Conservation (phyloP, 2,329 filamentous ascomycete genomes). For the Claviceps sp. region DNA sequence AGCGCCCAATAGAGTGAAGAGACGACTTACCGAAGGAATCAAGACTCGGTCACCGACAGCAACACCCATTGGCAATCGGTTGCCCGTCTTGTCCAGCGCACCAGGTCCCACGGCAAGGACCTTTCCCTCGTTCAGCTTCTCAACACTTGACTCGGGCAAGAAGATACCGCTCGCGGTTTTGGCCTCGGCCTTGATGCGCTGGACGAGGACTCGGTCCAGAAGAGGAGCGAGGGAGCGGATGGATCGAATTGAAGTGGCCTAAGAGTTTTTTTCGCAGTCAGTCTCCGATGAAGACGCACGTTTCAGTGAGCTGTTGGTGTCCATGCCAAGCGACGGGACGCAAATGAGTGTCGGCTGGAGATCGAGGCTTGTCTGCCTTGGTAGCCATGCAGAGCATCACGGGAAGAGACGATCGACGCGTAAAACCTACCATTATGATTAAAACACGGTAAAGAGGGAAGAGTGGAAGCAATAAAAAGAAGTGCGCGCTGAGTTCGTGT, state of each 20-base stretch:
- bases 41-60: constrained; percentile 77
- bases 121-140: constrained; percentile 96
- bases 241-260: constrained; percentile 73
- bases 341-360: not conserved
- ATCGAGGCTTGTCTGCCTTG: not conserved
- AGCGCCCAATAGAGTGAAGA: not conserved
- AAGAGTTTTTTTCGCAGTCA: not conserved
- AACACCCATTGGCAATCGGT: constrained; percentile 76
- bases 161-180: constrained; percentile 97
- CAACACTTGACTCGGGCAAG: constrained; percentile 90
- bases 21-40: constrained; percentile 69
- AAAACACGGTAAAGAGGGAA: not conserved
- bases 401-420: not conserved
- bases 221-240: constrained; percentile 92
- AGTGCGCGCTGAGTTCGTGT: not conserved
- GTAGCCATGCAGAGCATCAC: not conserved
- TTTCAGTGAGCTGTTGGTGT: no score
- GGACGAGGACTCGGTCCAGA: constrained; percentile 94
- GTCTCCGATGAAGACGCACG: not conserved
- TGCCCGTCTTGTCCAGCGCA: constrained; percentile 73
- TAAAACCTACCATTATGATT: constrained; percentile 17
- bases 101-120: constrained; percentile 93
- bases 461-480: not conserved
- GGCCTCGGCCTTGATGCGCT: constrained; percentile 92
- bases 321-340: not conserved